These are phyloP conservation scores for Westerdykella sp. DNA, from an alignment of 2,329 filamentous ascomycete genomes.

Conservation along the genomic window DNA sequence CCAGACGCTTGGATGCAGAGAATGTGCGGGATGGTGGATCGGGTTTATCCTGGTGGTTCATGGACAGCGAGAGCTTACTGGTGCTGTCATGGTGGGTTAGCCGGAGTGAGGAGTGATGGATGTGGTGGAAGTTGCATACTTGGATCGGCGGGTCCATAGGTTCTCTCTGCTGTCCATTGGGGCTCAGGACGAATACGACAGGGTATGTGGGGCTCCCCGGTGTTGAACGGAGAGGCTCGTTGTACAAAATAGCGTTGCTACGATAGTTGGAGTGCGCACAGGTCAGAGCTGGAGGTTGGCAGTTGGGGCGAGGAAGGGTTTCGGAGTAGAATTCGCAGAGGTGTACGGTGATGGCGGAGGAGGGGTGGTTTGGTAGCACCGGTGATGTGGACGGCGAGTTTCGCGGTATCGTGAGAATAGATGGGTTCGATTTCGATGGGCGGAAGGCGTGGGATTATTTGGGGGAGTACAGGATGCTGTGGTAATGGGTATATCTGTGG, in stretches of 20 bases:
- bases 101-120: conserved; percentile 12
- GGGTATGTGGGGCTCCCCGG: too few species aligned
- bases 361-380: conserved; percentile 5
- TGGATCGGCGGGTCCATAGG: conserved; percentile 75
- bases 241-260: neutral
- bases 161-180: conserved; percentile 41
- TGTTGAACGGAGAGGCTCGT: conserved; percentile 4
- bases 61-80: conserved; percentile 87
- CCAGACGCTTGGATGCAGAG: conserved; percentile 66
- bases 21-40: conserved; percentile 56
- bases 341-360: conserved; percentile 6
- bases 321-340: conserved; percentile 14
- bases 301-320: conserved; percentile 32
- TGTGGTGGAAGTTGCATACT: conserved; percentile 50
- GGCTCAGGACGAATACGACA: conserved; percentile 4
- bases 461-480: neutral
- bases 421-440: conserved; percentile 3
- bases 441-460: conserved; percentile 1
- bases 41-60: conserved; percentile 50
- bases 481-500: neutral
- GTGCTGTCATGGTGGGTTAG: conserved; percentile 50
- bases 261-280: conserved; percentile 9
- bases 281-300: conserved; percentile 24
- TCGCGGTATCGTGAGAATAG: conserved; percentile 5
- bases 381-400: conserved; percentile 4